Evolutionary conservation across 2,329 filamentous ascomycete genomes (phyloP).

Genomic region (Cytospora piceicola): DNA sequence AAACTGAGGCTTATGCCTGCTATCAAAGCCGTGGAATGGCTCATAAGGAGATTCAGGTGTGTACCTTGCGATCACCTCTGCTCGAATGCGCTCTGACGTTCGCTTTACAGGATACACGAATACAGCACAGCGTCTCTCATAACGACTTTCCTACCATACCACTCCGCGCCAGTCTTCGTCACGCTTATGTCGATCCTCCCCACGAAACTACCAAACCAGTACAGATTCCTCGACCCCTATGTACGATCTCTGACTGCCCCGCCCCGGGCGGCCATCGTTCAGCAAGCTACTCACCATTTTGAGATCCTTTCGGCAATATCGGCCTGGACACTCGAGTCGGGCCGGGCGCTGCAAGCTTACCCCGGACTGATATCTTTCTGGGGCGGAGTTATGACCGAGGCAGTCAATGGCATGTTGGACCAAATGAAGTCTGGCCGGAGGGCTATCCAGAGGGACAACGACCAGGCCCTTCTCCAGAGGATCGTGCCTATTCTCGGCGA

Average conservation of each 20-base stretch:
- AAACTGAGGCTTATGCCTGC: constrained; percentile 83
- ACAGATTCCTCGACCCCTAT: constrained; percentile 87
- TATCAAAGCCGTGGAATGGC: constrained; percentile 92
- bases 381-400: constrained; percentile 85
- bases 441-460: constrained; percentile 76
- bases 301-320: constrained; percentile 78
- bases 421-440: constrained; percentile 74
- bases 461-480: constrained; percentile 74
- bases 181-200: constrained; percentile 88
- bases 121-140: constrained; percentile 80
- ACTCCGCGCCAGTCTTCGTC: constrained; percentile 81
- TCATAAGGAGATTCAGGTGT: constrained; percentile 86
- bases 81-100: constrained; percentile 28
- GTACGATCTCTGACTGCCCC: constrained; percentile 75
- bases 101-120: constrained; percentile 75
- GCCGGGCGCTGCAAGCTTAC: constrained; percentile 73
- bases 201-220: constrained; percentile 70
- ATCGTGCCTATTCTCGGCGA: constrained; percentile 73
- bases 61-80: constrained; percentile 24
- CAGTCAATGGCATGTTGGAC: constrained; percentile 81
- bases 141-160: constrained; percentile 89
- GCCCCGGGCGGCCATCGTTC: constrained; percentile 80
- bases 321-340: constrained; percentile 74
- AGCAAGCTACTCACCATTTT: constrained; percentile 78
- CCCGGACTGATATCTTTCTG: constrained; percentile 84